phyloP scores from a whole-genome alignment of 805 yeast species.

The Ogataea corticis region DNA sequence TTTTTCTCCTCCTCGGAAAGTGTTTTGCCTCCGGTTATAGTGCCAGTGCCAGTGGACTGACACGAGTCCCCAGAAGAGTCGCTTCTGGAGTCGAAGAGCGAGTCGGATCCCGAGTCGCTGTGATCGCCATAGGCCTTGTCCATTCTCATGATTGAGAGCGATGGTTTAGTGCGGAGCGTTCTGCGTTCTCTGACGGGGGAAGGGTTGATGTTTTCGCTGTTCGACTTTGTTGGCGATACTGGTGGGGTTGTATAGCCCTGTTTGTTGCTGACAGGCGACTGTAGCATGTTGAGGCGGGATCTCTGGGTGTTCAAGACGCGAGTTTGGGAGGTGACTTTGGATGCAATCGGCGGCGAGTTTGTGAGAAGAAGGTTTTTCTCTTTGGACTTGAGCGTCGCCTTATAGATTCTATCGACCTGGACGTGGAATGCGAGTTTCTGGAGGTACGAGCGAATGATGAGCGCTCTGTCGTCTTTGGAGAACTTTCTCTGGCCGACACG shows the following conservation, averaged over 20 bases:
- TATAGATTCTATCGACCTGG: slow-evolving; percentile 65
- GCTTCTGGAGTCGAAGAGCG: slow-evolving; percentile 17
- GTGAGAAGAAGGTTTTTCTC: slow-evolving; percentile 8
- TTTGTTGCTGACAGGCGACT: neutral
- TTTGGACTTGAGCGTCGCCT: slow-evolving; percentile 41
- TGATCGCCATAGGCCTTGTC: slow-evolving; percentile 18
- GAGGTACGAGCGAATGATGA: slow-evolving; percentile 50
- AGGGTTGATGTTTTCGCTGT: slow-evolving; percentile 1
- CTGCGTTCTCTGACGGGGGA: slow-evolving; percentile 5
- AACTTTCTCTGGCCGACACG: slow-evolving; percentile 16
- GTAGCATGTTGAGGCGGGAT: slow-evolving; percentile 5
- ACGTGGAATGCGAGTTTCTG: slow-evolving; percentile 56
- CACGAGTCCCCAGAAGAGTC: slow-evolving; percentile 6
- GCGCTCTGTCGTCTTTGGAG: slow-evolving; percentile 42
- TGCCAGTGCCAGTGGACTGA: too few relatives aligned
- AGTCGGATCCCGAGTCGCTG: slow-evolving; percentile 15
- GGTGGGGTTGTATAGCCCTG: slow-evolving; percentile 3
- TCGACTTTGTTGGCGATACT: slow-evolving; percentile 1
- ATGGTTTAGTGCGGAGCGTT: slow-evolving; percentile 24
- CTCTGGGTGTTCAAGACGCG: slow-evolving; percentile 1
- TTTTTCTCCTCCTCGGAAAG: slow-evolving; percentile 30
- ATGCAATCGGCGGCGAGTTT: neutral
- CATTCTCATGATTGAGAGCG: slow-evolving; percentile 26
- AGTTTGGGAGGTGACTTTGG: slow-evolving; percentile 5
- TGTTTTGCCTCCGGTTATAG: slow-evolving; percentile 11